Evolutionary conservation across 805 yeast genomes (phyloP), one percentile per base, ranked within the genome.

Genomic region (Metschnikowia kofuensis): DNA sequence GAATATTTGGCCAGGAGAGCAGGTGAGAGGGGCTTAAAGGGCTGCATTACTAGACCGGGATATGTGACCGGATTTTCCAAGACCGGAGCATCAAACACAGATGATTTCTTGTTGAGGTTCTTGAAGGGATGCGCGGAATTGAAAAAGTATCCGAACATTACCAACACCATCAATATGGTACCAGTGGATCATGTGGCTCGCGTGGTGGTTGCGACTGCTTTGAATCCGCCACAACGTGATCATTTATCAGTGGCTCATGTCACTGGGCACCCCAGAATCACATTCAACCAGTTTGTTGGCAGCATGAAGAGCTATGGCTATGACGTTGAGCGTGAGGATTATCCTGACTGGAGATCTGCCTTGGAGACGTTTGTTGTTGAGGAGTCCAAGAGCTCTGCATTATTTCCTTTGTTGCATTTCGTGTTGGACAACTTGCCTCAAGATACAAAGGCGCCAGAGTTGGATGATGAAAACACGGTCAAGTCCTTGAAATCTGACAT

Each of bases 151-250:
- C 99, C 99, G 32, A 87, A 86, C 61, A 90, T 94, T 56, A 68
- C 80, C 56, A 94, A 94, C 74, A 80, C 84, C 41, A 96, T 92
- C 35, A 94, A 94, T 69, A 89, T 91, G 87, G 97, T 89, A 21
- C 99, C 99, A 3, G 99, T 94, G 39, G 97, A 95, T 60, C 99
- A 94, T 62, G 99, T 94, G 56, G 98, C 99, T 1, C 79, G 96
- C 41, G 88, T 90, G 26, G 87, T 85, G 27, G 88, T 84, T 44
- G 89, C 98, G 1, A 72, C 94, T 28, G 85, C 96, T 0, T 75
- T 94, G 53, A 81, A 82, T 60, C 92, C 96, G 28, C 87, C 94
- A 26, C 60, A 62, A 36, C 58, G 68, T 21, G 72, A 72, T 13
- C 75, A 71, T 43, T 69, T 83, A 38, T 71, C 84, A 0, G 99